Conservation (phyloP, 371 early-diverging fungal genomes). For the Mucor sp. region DNA sequence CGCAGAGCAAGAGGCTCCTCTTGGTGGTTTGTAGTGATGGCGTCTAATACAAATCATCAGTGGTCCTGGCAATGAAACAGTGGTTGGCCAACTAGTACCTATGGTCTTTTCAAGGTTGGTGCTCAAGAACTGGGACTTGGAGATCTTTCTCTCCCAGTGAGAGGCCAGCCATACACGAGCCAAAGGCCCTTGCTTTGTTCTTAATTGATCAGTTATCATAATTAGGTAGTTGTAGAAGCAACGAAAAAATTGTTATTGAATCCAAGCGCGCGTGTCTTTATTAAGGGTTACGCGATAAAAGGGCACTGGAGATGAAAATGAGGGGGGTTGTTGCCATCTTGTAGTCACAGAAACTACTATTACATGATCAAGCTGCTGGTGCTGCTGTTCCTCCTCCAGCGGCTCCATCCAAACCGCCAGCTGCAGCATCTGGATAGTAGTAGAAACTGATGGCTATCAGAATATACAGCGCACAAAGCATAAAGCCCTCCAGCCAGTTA, state of each 20-base stretch:
- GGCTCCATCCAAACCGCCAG: slow-evolving; percentile 7
- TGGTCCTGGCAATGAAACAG: background rate
- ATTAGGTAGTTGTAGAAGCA: background rate
- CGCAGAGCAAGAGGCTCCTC: slow-evolving; percentile 88
- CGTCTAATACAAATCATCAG: slow-evolving; percentile 50
- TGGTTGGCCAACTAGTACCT: slow-evolving; percentile 44
- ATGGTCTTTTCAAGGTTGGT: slow-evolving; percentile 87
- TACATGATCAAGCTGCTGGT: too few relatives aligned
- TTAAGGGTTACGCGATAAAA: background rate
- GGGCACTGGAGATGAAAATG: background rate
- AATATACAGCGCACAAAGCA: slow-evolving; percentile 71
- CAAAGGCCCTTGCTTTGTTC: slow-evolving; percentile 88
- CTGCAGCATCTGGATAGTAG: slow-evolving; percentile 56
- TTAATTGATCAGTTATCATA: slow-evolving; percentile 38
- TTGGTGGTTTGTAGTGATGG: slow-evolving; percentile 80
- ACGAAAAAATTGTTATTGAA: background rate
- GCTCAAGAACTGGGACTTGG: slow-evolving; percentile 91
- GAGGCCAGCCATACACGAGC: slow-evolving; percentile 98
- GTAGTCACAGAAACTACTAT: background rate
- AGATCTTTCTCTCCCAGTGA: slow-evolving; percentile 96
- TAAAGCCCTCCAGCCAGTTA: slow-evolving; percentile 82
- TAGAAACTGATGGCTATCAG: slow-evolving; percentile 78
- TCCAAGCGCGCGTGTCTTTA: background rate
- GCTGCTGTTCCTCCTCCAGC: background rate
- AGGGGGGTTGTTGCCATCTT: background rate